Evolutionary conservation across 1,139 yeast species (phyloP), one percentile per base, ranked within the genome.

Genomic region (Trichomonascaceae sp.): DNA sequence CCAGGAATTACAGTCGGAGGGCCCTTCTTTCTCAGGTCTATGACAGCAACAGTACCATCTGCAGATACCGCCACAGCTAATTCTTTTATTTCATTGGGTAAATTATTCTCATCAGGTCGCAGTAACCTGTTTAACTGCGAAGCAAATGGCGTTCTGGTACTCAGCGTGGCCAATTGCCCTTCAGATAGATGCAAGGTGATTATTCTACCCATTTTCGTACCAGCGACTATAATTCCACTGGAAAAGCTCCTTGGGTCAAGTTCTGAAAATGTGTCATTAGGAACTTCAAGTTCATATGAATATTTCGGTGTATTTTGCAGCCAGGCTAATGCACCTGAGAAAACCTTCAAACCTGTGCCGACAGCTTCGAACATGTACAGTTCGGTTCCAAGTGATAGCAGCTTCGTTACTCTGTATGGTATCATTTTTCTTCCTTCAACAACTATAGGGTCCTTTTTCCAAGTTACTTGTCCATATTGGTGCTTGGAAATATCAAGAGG

Each of bases 1-100:
- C 66, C 65, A 1, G 66, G 65, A 1, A 63, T 55, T 13, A 51
- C 51, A 6, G 48, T 41, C 52, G 48, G 49, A 4, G 55, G 51
- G 2, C 51, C 43, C 15, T 55, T 56, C 4, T 55, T 47, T 7
- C 30, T 22, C 18, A 55, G 47, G 47, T 62, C 62, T 9, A 61
- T 53, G n/a, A 62, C 47, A 13, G 60, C 61, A 18, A 63, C 53
- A 2, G 62, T 55, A 27, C 60, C 57, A 45, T 57, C 55, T 12
- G 54, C 52, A 2, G 66, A 63, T 9, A 57, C 51, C 1, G 62
- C 62, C 2, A 63, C 50, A 17, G 58, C 51, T 44, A 55, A 30
- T 19, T 52, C 53, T 18, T 48, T 36, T 17, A 45, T 22, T 10
- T 22, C 13, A n/a, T 15, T 41, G 43, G 22, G 36, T 30, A 12